phyloP scores from a whole-genome alignment of 2,329 filamentous ascomycete genomes.

The Clonostachys chloroleuca region DNA sequence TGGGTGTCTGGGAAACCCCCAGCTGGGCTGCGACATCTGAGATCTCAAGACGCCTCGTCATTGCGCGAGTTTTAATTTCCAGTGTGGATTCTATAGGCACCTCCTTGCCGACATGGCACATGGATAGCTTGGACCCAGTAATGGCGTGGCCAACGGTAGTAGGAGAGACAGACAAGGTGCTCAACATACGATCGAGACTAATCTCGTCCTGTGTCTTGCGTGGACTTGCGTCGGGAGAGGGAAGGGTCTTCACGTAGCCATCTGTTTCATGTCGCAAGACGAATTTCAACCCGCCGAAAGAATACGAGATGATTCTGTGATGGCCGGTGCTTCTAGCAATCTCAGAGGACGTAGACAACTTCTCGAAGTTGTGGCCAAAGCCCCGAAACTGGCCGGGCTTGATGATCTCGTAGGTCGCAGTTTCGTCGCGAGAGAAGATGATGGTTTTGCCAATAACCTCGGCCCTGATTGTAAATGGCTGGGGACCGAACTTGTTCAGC shows the following conservation, averaged over 20 bases:
- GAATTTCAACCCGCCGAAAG: slow-evolving; percentile 30
- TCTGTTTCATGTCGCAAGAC: slow-evolving; percentile 38
- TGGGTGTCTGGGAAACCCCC: slow-evolving; percentile 40
- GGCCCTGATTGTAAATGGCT: slow-evolving; percentile 33
- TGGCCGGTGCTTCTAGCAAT: slow-evolving; percentile 33
- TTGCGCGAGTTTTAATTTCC: slow-evolving; percentile 38
- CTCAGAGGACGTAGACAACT: slow-evolving; percentile 28
- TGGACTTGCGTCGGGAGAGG: background rate
- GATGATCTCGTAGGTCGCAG: slow-evolving; percentile 17
- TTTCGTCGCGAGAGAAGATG: slow-evolving; percentile 28
- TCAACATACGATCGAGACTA: slow-evolving; percentile 13
- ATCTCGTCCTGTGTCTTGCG: background rate
- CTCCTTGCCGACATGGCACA: slow-evolving; percentile 19
- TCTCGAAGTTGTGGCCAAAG: slow-evolving; percentile 39
- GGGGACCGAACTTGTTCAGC: slow-evolving; percentile 9
- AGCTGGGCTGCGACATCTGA: slow-evolving; percentile 30
- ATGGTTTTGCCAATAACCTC: slow-evolving; percentile 29
- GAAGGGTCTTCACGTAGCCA: slow-evolving; percentile 21
- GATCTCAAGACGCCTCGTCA: slow-evolving; percentile 21
- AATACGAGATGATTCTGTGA: slow-evolving; percentile 37
- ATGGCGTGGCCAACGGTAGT: background rate
- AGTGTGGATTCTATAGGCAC: slow-evolving; percentile 28
- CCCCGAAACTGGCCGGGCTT: slow-evolving; percentile 28
- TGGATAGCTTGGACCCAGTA: slow-evolving; percentile 15
- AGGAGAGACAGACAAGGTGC: slow-evolving; percentile 14